Evolutionary conservation across 768 basidiomycete species (phyloP).

Genomic region (Hygrocybe punicea): DNA sequence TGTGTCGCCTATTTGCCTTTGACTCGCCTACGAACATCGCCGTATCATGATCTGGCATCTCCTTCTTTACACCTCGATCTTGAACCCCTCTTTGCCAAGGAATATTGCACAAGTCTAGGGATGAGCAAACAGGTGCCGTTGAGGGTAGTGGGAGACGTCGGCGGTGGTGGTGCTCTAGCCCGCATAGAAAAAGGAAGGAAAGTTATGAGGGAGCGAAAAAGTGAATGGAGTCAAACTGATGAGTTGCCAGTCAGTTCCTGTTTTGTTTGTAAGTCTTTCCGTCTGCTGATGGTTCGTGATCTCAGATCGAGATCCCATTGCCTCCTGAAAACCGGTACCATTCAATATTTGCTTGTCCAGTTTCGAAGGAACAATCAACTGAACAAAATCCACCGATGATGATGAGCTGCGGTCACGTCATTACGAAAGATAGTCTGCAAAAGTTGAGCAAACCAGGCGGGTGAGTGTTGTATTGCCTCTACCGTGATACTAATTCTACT

Average conservation of each 20-base stretch:
- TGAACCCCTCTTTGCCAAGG: slow-evolving; percentile 79
- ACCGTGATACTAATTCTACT: neutral
- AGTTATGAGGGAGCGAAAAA: slow-evolving; percentile 90
- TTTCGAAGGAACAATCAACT: slow-evolving; percentile 95
- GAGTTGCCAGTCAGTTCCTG: slow-evolving; percentile 72
- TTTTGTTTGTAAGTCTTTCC: slow-evolving; percentile 1
- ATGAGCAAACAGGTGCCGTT: slow-evolving; percentile 89
- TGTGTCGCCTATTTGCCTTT: slow-evolving; percentile 70
- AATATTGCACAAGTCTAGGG: slow-evolving; percentile 82
- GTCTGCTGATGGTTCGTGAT: neutral
- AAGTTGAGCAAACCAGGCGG: slow-evolving; percentile 82
- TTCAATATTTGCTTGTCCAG: slow-evolving; percentile 95
- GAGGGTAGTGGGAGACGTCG: slow-evolving; percentile 87
- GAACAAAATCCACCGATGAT: slow-evolving; percentile 96
- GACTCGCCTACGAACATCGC: slow-evolving; percentile 59
- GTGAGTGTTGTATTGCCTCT: slow-evolving; percentile 37
- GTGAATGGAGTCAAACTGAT: slow-evolving; percentile 85
- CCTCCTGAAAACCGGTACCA: slow-evolving; percentile 88
- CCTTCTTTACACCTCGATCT: slow-evolving; percentile 74
- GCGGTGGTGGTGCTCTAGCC: slow-evolving; percentile 85
- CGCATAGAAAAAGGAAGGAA: slow-evolving; percentile 92
- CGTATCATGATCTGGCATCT: slow-evolving; percentile 71
- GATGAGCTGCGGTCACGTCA: slow-evolving; percentile 94
- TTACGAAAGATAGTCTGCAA: slow-evolving; percentile 86
- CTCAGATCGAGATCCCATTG: slow-evolving; percentile 89